Evolutionary conservation across 2,329 filamentous ascomycete genomes (phyloP).

Genomic region (Alternaria triticina): DNA sequence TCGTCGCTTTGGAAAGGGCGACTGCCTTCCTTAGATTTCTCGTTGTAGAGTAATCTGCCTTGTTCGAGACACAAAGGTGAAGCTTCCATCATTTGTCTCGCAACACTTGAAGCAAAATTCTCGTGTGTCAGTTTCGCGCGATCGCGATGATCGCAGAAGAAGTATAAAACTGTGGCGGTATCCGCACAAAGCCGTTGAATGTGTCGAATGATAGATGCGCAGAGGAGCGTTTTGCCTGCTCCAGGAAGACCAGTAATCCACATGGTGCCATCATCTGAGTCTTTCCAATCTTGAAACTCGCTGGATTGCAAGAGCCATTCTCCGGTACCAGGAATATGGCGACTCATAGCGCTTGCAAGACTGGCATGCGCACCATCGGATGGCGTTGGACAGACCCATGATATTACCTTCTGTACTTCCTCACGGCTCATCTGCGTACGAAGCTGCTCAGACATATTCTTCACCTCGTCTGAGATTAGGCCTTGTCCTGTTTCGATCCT

Average conservation of each 20-base stretch:
- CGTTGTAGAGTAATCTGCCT: neutral
- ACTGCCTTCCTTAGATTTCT: neutral
- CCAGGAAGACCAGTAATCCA: neutral
- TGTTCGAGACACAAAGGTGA: neutral
- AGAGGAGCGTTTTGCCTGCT: neutral
- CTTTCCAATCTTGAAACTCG: neutral
- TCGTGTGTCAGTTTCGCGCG: neutral
- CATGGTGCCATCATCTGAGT: neutral
- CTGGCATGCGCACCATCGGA: neutral
- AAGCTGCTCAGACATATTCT: neutral
- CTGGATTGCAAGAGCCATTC: neutral
- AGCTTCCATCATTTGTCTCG: neutral
- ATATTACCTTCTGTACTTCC: neutral
- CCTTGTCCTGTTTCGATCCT: neutral
- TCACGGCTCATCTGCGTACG: neutral
- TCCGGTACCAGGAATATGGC: neutral
- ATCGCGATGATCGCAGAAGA: neutral
- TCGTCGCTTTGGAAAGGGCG: neutral
- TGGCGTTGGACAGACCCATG: neutral
- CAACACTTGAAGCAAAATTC: neutral
- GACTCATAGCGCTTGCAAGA: neutral
- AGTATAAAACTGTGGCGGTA: neutral
- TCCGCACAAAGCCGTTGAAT: neutral
- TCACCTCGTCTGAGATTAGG: neutral
- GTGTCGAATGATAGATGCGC: neutral